Evolutionary conservation across 768 basidiomycete genomes (phyloP), one percentile per base, ranked within the genome.

Genomic region (Filobasidium wieringae): DNA sequence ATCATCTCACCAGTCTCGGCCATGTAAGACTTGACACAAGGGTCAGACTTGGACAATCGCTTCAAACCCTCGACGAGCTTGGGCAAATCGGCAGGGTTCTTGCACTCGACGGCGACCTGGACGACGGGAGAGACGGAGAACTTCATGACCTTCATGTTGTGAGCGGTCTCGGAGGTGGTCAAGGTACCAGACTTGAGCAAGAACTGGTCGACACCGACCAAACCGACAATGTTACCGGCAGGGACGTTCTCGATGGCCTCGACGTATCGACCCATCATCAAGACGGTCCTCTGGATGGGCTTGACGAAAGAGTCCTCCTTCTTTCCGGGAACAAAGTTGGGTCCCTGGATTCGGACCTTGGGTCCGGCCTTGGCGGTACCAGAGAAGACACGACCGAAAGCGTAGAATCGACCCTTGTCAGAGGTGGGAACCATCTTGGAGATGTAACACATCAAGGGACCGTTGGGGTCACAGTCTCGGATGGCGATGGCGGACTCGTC

Each of bases 361-460:
- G 95, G 95, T 56, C 95, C 95, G 57, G 95, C 83, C 66, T 82
- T 84, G 72, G 97, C 91, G 62, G 91, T 97, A 72, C 95, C 95
- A 63, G 95, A 88, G 82, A 99, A 99, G 79, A 99, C 85, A 82
- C 95, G 95, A 77, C 95, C 95, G 76, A 99, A 99, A 61, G 95
- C 95, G 77, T 97, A 97, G 87, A 97, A 99, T 61, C 95, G 91
- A 71, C 95, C 95, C 79, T 97, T 97, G 77, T 99, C 95, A 66
- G 95, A 95, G 39, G 95, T 96, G 63, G 95, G 95, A 69, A 97
- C 95, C 95, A 99, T 97, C 84, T 97, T 97, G 66, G 95, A 97
- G 78, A 99, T 80, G 78, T 99, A 99, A 63, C 93, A 82, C 72
- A 97, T 91, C 62, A 99, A 86, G 64, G 95, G 95, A 53, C 84